Evolutionary conservation across 495 filamentous ascomycete genomes (phyloP).

Genomic region (Penicillium macrosclerotiorum): DNA sequence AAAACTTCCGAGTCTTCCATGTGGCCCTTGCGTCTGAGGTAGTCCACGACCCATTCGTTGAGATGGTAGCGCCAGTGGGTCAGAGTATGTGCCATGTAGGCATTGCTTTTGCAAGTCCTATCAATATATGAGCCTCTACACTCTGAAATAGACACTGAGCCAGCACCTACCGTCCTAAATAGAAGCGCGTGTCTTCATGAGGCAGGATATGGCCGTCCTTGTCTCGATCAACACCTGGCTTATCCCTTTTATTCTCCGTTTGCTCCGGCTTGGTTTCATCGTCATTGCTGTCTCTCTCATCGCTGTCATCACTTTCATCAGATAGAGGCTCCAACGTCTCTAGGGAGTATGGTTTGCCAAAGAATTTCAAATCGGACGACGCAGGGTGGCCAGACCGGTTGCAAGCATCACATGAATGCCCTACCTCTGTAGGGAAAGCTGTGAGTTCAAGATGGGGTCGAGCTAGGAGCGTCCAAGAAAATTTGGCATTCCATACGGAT

Average conservation of each 20-base stretch:
- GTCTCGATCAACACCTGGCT: constrained; percentile 17
- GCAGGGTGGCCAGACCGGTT: constrained; percentile 68
- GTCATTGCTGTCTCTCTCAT: constrained; percentile 17
- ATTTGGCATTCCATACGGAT: constrained; percentile 67
- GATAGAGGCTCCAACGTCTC: constrained; percentile 65
- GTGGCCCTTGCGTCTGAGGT: constrained; percentile 55
- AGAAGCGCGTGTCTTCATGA: constrained; percentile 36
- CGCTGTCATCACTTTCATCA: constrained; percentile 27
- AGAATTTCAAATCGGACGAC: constrained; percentile 58
- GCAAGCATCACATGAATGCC: constrained; percentile 71
- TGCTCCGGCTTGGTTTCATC: constrained; percentile 34
- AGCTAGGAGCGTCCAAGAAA: constrained; percentile 61
- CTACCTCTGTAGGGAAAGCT: constrained; percentile 29
- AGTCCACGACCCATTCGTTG: constrained; percentile 65
- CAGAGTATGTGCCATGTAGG: constrained; percentile 65
- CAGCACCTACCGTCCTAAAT: constrained; percentile 41
- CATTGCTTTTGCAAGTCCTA: constrained; percentile 65
- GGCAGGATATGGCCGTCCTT: constrained; percentile 34
- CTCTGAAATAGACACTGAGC: background rate
- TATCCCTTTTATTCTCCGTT: constrained; percentile 26
- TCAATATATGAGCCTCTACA: background rate
- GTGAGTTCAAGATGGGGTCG: constrained; percentile 53
- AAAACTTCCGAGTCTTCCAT: constrained; percentile 51
- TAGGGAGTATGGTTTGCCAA: constrained; percentile 67
- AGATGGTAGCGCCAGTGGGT: constrained; percentile 75